A percentile compares a stretch with the other conserved stretches of the same genome.
These are phyloP conservation scores for Xylaria sp. DNA, from an alignment of 2,329 filamentous ascomycete species.

Conservation along the genomic window DNA sequence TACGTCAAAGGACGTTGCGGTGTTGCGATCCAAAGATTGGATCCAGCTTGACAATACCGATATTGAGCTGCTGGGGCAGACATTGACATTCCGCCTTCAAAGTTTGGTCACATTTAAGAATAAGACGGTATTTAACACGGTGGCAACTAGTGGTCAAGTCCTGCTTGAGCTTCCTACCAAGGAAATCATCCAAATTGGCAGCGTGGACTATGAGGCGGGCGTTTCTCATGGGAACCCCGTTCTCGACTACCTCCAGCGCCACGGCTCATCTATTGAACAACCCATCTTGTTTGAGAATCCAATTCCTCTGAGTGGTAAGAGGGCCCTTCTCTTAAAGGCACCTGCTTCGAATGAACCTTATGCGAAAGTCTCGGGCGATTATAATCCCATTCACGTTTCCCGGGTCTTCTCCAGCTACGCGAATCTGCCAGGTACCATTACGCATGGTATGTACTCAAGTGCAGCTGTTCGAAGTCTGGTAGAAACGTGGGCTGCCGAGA, in stretches of 20 bases:
- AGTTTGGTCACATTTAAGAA: slow-evolving; percentile 95
- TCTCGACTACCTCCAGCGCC: slow-evolving; percentile 91
- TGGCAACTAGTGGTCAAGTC: slow-evolving; percentile 92
- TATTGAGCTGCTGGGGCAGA: slow-evolving; percentile 90
- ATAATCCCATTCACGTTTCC: slow-evolving; percentile 98
- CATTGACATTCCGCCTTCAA: slow-evolving; percentile 93
- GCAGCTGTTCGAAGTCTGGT: slow-evolving; percentile 95
- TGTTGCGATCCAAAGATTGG: slow-evolving; percentile 97
- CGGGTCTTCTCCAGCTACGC: slow-evolving; percentile 96
- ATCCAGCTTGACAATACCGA: slow-evolving; percentile 85
- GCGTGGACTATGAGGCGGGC: slow-evolving; percentile 93
- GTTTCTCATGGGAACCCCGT: slow-evolving; percentile 95
- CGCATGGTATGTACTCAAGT: slow-evolving; percentile 99
- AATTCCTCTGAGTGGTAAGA: slow-evolving; percentile 93
- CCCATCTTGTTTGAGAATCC: slow-evolving; percentile 97
- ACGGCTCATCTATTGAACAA: slow-evolving; percentile 93
- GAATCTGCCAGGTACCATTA: slow-evolving; percentile 95
- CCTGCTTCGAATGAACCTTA: slow-evolving; percentile 98
- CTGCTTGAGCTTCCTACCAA: slow-evolving; percentile 95
- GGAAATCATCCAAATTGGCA: slow-evolving; percentile 97
- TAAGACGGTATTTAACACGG: slow-evolving; percentile 87
- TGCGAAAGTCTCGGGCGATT: slow-evolving; percentile 96
- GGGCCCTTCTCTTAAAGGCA: slow-evolving; percentile 86
- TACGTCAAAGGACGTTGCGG: slow-evolving; percentile 90
- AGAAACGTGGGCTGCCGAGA: slow-evolving; percentile 98